Percentiles rank a stretch among this genome's conserved stretches.
These are phyloP conservation scores for Cynanchum wilfordii DNA, from an alignment of 257 asterid species.

Conservation along the genomic window DNA sequence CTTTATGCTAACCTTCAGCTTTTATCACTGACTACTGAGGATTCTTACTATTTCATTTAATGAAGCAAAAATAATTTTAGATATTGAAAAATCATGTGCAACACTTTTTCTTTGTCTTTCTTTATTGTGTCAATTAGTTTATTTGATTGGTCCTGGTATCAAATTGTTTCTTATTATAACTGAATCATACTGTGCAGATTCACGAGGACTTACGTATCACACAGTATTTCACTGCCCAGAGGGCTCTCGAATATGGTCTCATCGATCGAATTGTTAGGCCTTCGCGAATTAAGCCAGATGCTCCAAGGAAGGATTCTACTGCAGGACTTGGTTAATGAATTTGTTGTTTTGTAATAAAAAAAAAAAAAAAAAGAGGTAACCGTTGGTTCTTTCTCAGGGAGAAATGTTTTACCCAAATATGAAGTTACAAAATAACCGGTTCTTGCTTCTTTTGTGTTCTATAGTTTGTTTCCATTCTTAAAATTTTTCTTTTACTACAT, in stretches of 20 bases:
- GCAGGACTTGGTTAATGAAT: constrained; percentile 60
- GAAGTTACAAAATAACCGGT: background rate
- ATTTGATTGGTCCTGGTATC: background rate
- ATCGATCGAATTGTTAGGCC: constrained; percentile 78
- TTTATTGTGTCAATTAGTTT: background rate
- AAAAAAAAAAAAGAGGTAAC: background rate
- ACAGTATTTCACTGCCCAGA: constrained; percentile 68
- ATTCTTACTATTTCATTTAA: background rate
- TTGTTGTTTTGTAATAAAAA: background rate
- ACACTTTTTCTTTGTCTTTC: no score
- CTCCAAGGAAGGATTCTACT: constrained; percentile 38
- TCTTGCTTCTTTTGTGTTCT: background rate
- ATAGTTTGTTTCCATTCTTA: background rate
- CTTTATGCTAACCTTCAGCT: background rate
- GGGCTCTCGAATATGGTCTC: constrained; percentile 88
- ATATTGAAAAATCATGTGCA: no score
- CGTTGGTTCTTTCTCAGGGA: no score
- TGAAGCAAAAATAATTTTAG: no score
- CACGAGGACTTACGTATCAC: constrained; percentile 59
- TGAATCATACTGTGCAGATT: constrained; percentile 38
- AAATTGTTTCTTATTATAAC: background rate
- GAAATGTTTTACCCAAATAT: background rate
- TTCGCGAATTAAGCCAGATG: constrained; percentile 45
- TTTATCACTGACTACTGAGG: background rate
- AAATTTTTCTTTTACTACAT: background rate